Evolutionary conservation across 2,329 filamentous ascomycete species (phyloP), one percentile per base, ranked within the genome.

Genomic region (Trichoderma pleuroti): DNA sequence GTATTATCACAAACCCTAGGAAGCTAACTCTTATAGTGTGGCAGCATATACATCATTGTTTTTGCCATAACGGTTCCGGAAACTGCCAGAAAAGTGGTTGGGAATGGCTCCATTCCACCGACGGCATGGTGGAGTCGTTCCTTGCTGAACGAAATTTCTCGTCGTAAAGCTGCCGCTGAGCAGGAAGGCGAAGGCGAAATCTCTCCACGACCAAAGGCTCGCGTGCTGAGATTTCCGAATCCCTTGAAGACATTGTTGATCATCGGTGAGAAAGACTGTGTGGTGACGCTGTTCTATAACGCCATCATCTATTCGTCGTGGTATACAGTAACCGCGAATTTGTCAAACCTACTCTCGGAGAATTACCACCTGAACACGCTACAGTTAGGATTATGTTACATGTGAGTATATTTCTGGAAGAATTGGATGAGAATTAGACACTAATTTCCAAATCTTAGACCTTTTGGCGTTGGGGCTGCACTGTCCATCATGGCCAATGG

Each of bases 391-490:
- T 39, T 68, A 30, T 68, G 64, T 32, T 68, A 68, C 9, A 36
- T 68, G 64, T 65, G 18, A 54, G 62, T 18, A 24, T n/a, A 24
- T 26, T 1, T 4, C 10, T 9, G 9, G 26, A 18, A 42, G 14
- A 1, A 21, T 14, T 32, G 28, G 5, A 11, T 2, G 3, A 1
- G 28, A 32, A 14, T 32, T 11, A 14, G 6, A 12, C 14, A 11
- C 61, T 64, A 24, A 64, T 52, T 4, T 21, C 6, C 26, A 32
- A 28, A n/a, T 64, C 7, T 16, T 28, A 64, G 61, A 30, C 63
- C 63, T 11, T 67, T 67, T 57, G 63, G 63, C 16, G n/a, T 52
- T 21, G 63, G 63, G 16, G 63, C 63, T 24, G 63, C 63, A 16
- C 30, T 67, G 21, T 52, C 63, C 12, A 56, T 67, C 11, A 11